Percentiles rank a stretch among this genome's conserved stretches.
Conservation (phyloP, 2,329 filamentous ascomycete species). For the Amphichorda felina region DNA sequence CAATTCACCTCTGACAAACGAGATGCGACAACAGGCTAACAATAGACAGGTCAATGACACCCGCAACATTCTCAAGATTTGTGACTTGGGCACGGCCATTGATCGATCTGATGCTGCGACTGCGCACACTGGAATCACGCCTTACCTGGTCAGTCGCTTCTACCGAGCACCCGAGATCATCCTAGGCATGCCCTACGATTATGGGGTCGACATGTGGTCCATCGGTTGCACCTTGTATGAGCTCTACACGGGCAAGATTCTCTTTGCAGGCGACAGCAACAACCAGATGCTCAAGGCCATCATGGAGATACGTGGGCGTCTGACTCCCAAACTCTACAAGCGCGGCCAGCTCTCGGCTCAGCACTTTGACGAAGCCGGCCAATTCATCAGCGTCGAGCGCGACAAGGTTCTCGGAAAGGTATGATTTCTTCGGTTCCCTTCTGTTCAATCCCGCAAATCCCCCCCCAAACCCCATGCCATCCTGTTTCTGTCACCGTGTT, state of each 20-base stretch:
- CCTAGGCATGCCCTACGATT: slow-evolving; percentile 90
- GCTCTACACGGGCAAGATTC: slow-evolving; percentile 91
- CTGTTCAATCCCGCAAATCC: neutral
- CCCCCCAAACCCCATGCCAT: too few relatives aligned
- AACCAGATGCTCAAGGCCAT: slow-evolving; percentile 97
- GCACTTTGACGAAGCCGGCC: slow-evolving; percentile 77
- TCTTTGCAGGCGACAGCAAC: slow-evolving; percentile 91
- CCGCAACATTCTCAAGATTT: slow-evolving; percentile 81
- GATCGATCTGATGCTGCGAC: slow-evolving; percentile 67
- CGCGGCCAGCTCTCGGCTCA: slow-evolving; percentile 63
- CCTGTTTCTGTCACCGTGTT: too few relatives aligned
- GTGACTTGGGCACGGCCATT: slow-evolving; percentile 92
- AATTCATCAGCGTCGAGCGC: slow-evolving; percentile 74
- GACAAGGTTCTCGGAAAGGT: slow-evolving; percentile 82
- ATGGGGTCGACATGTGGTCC: slow-evolving; percentile 93
- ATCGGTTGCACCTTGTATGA: slow-evolving; percentile 96
- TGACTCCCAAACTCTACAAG: slow-evolving; percentile 80
- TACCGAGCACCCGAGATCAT: slow-evolving; percentile 97
- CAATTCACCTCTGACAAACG: neutral
- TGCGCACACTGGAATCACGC: slow-evolving; percentile 73
- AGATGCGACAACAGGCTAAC: slow-evolving; percentile 14
- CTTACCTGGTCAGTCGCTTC: slow-evolving; percentile 92
- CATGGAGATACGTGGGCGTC: slow-evolving; percentile 90
- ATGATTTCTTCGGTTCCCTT: slow-evolving; percentile 14
- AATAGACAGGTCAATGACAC: slow-evolving; percentile 57